These are phyloP conservation scores for Cucumis hystrix DNA, from an alignment of 306 rosid species.

Conservation along the genomic window DNA sequence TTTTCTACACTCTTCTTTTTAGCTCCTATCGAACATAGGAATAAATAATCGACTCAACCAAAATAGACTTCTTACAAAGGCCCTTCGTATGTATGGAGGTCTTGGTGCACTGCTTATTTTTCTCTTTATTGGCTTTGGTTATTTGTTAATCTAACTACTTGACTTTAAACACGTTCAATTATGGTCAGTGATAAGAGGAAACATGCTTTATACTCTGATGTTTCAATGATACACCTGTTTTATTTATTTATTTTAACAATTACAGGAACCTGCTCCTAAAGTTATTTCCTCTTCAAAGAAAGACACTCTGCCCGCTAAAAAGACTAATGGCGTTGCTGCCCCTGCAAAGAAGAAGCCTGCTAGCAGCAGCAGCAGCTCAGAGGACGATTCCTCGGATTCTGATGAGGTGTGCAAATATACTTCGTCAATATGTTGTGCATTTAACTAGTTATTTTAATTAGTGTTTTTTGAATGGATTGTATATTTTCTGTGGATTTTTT, in stretches of 20 bases:
- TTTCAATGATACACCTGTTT: background rate
- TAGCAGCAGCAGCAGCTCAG: conserved; percentile 6
- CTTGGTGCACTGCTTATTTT: background rate
- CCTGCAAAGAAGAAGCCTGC: conserved; percentile 17
- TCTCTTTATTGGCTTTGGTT: background rate
- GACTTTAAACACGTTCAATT: background rate
- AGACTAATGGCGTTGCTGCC: conserved; percentile 25
- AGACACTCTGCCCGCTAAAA: conserved; percentile 17
- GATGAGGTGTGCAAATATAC: background rate
- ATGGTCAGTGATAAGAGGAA: background rate
- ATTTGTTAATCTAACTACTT: background rate
- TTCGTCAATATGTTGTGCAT: too few relatives aligned
- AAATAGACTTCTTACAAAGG: background rate
- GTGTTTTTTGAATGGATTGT: background rate
- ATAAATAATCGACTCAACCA: too few relatives aligned
- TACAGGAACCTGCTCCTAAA: conserved; percentile 31
- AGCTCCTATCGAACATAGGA: too few relatives aligned
- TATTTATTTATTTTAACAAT: too few relatives aligned
- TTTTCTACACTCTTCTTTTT: too few relatives aligned
- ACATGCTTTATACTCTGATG: background rate
- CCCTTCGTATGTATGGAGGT: background rate
- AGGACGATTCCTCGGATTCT: background rate
- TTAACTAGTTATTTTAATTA: too few relatives aligned
- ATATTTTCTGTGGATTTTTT: background rate
- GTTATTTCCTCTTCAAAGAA: conserved; percentile 14